Evolutionary conservation across 192 early-diverging fungal genomes (phyloP).

Genomic region (Radiomyces spectabilis): DNA sequence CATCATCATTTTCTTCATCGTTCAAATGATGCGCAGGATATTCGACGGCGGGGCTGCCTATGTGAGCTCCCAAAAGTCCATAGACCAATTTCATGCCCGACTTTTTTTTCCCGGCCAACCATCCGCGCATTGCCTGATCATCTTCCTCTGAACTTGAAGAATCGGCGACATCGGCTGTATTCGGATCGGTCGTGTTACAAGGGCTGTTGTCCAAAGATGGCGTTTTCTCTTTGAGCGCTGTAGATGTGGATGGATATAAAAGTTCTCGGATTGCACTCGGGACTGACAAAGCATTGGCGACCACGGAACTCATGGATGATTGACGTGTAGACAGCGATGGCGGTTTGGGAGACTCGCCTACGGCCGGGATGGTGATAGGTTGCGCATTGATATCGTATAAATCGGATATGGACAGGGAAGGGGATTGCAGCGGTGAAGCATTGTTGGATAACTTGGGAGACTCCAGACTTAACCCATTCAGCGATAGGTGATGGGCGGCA

Average conservation of each 20-base stretch:
- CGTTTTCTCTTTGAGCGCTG: not conserved
- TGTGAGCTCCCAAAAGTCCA: conserved; percentile 14
- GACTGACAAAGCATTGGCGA: conserved; percentile 16
- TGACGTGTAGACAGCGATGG: not conserved
- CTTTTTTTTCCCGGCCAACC: conserved; percentile 23
- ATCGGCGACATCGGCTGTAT: not conserved
- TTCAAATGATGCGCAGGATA: conserved; percentile 3
- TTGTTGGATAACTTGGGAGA: too few relatives aligned
- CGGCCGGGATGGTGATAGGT: not conserved
- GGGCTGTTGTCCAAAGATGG: too few relatives aligned
- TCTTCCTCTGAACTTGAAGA: conserved; percentile 23
- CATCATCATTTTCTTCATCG: conserved; percentile 14
- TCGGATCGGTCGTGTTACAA: not conserved
- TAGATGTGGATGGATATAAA: conserved; percentile 9
- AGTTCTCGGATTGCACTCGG: conserved; percentile 16
- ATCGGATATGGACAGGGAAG: conserved; percentile 12
- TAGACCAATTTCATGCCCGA: conserved; percentile 29
- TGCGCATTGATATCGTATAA: conserved; percentile 9
- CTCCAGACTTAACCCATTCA: too few relatives aligned
- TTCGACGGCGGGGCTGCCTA: not conserved
- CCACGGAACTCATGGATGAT: conserved; percentile 9
- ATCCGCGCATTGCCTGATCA: conserved; percentile 14
- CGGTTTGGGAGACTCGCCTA: not conserved
- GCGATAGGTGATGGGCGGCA: too few relatives aligned
- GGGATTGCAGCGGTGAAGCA: too few relatives aligned